Conservation (phyloP, 805 yeast genomes). For the Ogataea siamensis region DNA sequence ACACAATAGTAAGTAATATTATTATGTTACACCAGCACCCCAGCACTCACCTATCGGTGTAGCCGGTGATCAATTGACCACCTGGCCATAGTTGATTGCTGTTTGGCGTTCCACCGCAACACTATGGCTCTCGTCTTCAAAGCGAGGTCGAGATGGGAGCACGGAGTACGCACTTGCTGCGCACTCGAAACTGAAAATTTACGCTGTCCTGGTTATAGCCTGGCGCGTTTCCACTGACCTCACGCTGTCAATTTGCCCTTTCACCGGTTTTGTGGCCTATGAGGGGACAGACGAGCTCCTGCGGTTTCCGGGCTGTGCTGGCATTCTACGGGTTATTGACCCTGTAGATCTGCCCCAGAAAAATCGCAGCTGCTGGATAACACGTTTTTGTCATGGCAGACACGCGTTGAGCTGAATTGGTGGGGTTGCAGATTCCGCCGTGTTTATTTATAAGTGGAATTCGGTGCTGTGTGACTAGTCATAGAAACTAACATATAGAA, state of each 20-base stretch:
- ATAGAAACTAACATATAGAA: constrained; percentile 11
- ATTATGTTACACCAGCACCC: constrained; percentile 4
- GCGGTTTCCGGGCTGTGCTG: constrained; percentile 8
- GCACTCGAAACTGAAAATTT: too few species aligned
- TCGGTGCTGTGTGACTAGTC: constrained; percentile 4
- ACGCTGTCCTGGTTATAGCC: too few species aligned
- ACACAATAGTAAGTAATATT: constrained; percentile 9
- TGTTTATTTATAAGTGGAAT: constrained; percentile 7
- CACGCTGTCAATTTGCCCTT: too few species aligned
- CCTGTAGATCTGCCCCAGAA: constrained; percentile 9
- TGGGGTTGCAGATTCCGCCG: constrained; percentile 2
- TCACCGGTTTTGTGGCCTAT: neutral
- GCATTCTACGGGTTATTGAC: constrained; percentile 4
- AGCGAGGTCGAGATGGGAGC: constrained; percentile 2
- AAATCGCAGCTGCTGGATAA: neutral
- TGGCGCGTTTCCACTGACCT: too few species aligned
- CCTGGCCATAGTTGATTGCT: neutral
- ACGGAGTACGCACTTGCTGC: neutral
- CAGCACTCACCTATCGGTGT: neutral
- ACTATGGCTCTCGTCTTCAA: neutral
- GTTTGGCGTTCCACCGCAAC: neutral
- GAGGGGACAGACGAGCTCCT: constrained; percentile 1
- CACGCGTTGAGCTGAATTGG: neutral
- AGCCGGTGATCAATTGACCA: constrained; percentile 1
- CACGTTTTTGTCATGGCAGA: neutral